These are phyloP conservation scores for Ensete glaucum DNA, from an alignment of 176 grass and related monocot genomes.

Conservation along the genomic window DNA sequence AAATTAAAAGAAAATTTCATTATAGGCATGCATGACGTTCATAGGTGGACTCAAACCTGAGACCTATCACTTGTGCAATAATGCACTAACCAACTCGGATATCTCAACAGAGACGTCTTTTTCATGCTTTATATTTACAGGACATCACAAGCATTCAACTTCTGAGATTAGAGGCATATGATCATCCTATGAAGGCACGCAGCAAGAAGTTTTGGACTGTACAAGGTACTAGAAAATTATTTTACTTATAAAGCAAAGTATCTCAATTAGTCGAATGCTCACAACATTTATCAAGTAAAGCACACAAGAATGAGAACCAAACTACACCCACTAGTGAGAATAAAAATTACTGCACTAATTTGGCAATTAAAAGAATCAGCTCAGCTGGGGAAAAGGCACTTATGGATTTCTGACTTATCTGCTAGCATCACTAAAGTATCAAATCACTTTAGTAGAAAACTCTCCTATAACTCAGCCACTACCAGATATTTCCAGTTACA, in stretches of 20 bases:
- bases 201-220: neutral
- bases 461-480: neutral
- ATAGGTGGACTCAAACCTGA: too few relatives aligned
- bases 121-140: too few relatives aligned
- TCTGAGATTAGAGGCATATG: too few relatives aligned
- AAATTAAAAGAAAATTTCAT: too few relatives aligned
- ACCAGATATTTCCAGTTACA: neutral
- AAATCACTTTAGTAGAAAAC: neutral
- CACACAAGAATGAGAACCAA: neutral
- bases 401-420: neutral
- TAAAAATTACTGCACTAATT: neutral
- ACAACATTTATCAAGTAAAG: neutral
- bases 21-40: too few relatives aligned
- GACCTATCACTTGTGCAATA: too few relatives aligned
- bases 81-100: too few relatives aligned
- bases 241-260: neutral
- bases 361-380: neutral
- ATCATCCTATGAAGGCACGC: too few relatives aligned
- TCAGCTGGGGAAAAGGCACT: neutral
- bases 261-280: neutral
- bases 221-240: neutral
- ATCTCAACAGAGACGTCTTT: too few relatives aligned
- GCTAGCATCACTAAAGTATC: neutral
- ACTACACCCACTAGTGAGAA: neutral
- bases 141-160: too few relatives aligned